A percentile compares a stretch with the other conserved stretches of the same genome.
Conservation (phyloP, 257 asterid genomes). For the Ajuga chamaepitys region DNA sequence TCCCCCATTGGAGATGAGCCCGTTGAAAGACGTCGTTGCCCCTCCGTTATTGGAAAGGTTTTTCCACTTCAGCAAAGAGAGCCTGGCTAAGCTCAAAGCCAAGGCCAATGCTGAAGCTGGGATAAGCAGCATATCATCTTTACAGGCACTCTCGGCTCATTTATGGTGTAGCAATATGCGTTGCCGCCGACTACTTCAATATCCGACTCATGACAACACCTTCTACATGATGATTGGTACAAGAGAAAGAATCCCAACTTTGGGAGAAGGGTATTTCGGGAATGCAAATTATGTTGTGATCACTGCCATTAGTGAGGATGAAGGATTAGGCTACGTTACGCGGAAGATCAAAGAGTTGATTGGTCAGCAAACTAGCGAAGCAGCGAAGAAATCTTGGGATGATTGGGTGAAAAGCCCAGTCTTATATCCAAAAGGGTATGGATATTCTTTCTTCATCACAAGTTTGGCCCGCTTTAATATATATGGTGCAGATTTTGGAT, state of each 20-base stretch:
- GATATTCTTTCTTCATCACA: slow-evolving; percentile 8
- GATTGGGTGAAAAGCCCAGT: background rate
- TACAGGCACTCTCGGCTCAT: slow-evolving; percentile 7
- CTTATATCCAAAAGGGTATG: background rate
- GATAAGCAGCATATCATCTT: background rate
- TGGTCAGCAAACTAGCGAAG: background rate
- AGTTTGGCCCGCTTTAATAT: slow-evolving; percentile 42
- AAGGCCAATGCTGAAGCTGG: slow-evolving; percentile 24
- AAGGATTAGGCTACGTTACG: background rate
- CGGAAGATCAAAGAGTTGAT: background rate
- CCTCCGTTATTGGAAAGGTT: background rate
- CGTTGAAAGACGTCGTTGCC: too few relatives aligned
- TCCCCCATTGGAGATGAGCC: background rate
- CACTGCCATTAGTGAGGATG: slow-evolving; percentile 3
- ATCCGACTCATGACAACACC: background rate
- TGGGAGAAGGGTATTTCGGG: slow-evolving; percentile 38
- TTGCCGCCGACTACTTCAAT: too few relatives aligned
- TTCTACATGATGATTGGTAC: slow-evolving; percentile 7
- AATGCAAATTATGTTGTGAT: background rate
- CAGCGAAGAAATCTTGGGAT: background rate
- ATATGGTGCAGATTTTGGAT: slow-evolving; percentile 44
- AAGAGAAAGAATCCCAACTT: slow-evolving; percentile 31
- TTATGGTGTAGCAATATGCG: background rate
- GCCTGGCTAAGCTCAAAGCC: slow-evolving; percentile 23
- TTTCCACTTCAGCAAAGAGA: slow-evolving; percentile 33